Conservation (phyloP, 139 green algal genomes). For the Parachlorella kessleri region DNA sequence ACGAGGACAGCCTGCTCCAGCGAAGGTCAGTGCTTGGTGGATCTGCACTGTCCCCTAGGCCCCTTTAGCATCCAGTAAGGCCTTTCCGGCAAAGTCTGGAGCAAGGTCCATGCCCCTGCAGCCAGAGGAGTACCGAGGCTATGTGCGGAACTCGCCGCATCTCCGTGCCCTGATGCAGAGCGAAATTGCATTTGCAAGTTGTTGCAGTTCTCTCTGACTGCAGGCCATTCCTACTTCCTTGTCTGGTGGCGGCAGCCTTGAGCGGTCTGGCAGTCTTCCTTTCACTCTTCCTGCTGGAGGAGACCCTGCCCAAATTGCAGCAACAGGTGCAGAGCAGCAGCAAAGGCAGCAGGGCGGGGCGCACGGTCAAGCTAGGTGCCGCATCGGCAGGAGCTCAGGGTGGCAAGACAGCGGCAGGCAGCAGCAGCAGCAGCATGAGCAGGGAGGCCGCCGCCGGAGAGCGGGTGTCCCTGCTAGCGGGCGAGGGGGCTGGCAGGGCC, state of each 20-base stretch:
- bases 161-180: too few relatives aligned
- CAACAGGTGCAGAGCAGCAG: background rate
- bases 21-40: constrained; percentile 14
- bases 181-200: too few relatives aligned
- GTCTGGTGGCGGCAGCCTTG: constrained; percentile 43
- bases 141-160: too few relatives aligned
- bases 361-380: background rate
- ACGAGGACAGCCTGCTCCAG: background rate
- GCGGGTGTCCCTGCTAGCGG: background rate
- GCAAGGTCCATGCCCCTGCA: too few relatives aligned
- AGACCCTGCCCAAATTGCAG: constrained; percentile 54
- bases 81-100: too few relatives aligned
- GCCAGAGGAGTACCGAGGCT: too few relatives aligned
- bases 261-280: constrained; percentile 35
- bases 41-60: too few relatives aligned
- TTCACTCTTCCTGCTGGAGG: constrained; percentile 48
- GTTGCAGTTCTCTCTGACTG: too few relatives aligned
- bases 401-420: background rate
- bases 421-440: background rate
- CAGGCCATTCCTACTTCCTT: constrained; percentile 73
- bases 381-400: background rate
- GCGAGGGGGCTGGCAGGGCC: background rate
- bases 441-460: background rate
- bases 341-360: background rate
- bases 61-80: too few relatives aligned